Percentiles rank a stretch among this genome's conserved stretches.
phyloP scores from a whole-genome alignment of 768 basidiomycete genomes.

The Russula sp. region DNA sequence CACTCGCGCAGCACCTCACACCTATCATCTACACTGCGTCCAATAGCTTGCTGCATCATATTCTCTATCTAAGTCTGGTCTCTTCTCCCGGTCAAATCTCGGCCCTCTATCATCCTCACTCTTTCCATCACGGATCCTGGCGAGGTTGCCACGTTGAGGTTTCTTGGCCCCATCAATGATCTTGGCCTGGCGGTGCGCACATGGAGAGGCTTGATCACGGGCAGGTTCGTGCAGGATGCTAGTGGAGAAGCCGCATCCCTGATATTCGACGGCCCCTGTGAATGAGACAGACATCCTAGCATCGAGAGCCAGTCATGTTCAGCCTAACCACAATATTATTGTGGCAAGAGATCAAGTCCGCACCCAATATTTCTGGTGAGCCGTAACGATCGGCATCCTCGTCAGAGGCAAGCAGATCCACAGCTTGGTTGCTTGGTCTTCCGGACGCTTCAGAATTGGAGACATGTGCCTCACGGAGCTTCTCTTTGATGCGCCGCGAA shows the following conservation, averaged over 20 bases:
- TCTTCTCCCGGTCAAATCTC: conserved; percentile 1
- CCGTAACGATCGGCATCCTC: not conserved
- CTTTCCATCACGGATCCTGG: conserved; percentile 27
- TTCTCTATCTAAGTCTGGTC: not conserved
- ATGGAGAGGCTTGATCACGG: conserved; percentile 3
- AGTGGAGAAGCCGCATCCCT: not conserved
- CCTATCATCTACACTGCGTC: not conserved
- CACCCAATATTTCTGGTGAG: not conserved
- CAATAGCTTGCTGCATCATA: not conserved
- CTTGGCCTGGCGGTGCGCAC: not conserved
- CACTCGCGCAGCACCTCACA: not conserved
- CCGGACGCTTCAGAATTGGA: not conserved
- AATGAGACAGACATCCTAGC: not conserved
- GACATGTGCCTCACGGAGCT: conserved; percentile 32
- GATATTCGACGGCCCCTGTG: not conserved
- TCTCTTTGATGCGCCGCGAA: conserved; percentile 45
- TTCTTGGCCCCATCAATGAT: conserved; percentile 13
- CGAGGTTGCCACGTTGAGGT: not conserved
- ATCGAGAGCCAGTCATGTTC: not conserved
- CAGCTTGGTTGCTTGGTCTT: not conserved
- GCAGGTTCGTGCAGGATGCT: not conserved
- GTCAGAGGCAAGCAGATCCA: not conserved
- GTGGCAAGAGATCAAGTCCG: not conserved
- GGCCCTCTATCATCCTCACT: conserved; percentile 24
- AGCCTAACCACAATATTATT: no score